phyloP scores from a whole-genome alignment of 2,329 filamentous ascomycete species.

The Fusarium aywerte region DNA sequence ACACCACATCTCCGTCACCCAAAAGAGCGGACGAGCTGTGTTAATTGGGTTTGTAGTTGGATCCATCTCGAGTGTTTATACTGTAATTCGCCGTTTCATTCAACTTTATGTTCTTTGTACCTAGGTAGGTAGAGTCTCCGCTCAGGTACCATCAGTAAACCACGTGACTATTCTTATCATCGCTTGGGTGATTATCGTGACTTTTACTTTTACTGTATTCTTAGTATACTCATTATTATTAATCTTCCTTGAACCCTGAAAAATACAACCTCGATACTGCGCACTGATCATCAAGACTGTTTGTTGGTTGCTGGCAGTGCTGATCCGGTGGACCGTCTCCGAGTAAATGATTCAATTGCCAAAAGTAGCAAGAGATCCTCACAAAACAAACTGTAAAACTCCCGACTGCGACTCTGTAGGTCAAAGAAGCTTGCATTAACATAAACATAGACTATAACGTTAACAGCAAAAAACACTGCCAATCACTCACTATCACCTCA shows the following conservation, averaged over 20 bases:
- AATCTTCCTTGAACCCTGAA: not conserved
- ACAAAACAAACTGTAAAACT: slow-evolving; percentile 7
- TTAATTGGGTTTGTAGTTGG: not conserved
- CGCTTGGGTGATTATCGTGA: not conserved
- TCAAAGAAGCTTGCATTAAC: slow-evolving; percentile 17
- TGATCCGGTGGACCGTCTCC: slow-evolving; percentile 25
- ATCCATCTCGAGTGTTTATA: not conserved
- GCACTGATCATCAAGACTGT: slow-evolving; percentile 3
- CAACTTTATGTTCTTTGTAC: not conserved
- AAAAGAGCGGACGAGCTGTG: not conserved
- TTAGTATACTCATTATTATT: not conserved
- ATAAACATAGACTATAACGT: slow-evolving; percentile 8
- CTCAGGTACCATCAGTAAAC: not conserved
- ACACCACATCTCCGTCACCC: not conserved
- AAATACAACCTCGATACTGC: not conserved
- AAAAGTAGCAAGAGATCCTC: slow-evolving; percentile 34
- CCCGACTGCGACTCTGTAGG: slow-evolving; percentile 29
- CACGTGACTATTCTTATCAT: slow-evolving; percentile 25
- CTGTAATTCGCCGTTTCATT: not conserved
- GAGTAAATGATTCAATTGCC: slow-evolving; percentile 16
- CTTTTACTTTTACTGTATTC: not conserved
- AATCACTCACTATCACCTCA: slow-evolving; percentile 17
- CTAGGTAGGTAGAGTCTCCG: not conserved
- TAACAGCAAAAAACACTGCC: slow-evolving; percentile 24
- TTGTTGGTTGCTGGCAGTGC: slow-evolving; percentile 9